These are phyloP conservation scores for Chlorella variabilis DNA, from an alignment of 163 green algal species.

Conservation along the genomic window DNA sequence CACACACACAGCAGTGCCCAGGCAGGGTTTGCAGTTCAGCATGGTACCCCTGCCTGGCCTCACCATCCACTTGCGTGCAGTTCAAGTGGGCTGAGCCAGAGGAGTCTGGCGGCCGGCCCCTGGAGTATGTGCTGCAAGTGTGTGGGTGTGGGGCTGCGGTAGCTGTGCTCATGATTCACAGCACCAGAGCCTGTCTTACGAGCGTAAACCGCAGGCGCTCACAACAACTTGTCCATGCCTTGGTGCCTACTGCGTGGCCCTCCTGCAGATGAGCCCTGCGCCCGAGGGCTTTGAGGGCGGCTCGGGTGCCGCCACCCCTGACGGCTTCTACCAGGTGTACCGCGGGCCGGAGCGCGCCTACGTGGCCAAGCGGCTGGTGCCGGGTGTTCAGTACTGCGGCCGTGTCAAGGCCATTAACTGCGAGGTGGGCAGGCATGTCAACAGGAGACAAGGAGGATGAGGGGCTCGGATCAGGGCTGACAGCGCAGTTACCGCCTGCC, in stretches of 20 bases:
- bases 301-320: neutral
- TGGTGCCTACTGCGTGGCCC: neutral
- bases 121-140: constrained; percentile 60
- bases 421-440: constrained; percentile 8
- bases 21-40: no score
- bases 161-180: neutral
- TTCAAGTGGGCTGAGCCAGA: constrained; percentile 77
- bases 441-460: neutral
- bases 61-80: no score
- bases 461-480: no score
- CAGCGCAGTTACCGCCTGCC: no score
- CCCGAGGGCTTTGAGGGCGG: constrained; percentile 44
- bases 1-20: no score
- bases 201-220: no score
- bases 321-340: constrained; percentile 69
- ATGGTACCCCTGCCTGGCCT: no score
- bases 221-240: no score
- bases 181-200: neutral
- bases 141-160: neutral
- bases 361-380: constrained; percentile 59
- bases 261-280: constrained; percentile 51
- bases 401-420: constrained; percentile 62
- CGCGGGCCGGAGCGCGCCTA: constrained; percentile 60
- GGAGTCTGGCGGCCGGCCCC: constrained; percentile 65
- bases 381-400: constrained; percentile 65